Evolutionary conservation across 805 yeast species (phyloP).

Genomic region (Candida alai): DNA sequence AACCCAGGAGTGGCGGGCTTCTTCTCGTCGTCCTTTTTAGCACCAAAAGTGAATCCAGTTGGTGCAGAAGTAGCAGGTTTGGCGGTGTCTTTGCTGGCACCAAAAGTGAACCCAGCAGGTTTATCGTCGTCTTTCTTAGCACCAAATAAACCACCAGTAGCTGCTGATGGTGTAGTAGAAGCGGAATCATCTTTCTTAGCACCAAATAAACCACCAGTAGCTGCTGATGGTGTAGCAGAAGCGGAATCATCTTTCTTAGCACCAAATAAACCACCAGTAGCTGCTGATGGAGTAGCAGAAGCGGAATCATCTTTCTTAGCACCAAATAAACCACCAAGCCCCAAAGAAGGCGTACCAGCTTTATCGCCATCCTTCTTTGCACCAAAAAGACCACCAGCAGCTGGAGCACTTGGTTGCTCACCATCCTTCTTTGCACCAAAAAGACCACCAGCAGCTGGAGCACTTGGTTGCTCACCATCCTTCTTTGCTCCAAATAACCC

Average conservation of each 20-base stretch:
- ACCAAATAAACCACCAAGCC: constrained; percentile 12
- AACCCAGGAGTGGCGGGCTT: constrained; percentile 17
- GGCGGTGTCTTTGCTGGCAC: constrained; percentile 20
- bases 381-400: constrained; percentile 16
- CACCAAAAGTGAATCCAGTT: constrained; percentile 14
- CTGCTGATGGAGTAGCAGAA: constrained; percentile 4
- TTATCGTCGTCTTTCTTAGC: constrained; percentile 14
- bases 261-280: constrained; percentile 12
- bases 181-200: constrained; percentile 11
- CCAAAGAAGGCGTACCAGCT: constrained; percentile 1
- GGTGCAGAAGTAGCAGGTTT: constrained; percentile 14
- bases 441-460: constrained; percentile 16
- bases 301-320: constrained; percentile 13
- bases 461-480: no score
- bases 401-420: constrained; percentile 8
- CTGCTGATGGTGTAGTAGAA: constrained; percentile 7
- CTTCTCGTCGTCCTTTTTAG: constrained; percentile 14
- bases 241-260: constrained; percentile 9
- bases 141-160: constrained; percentile 11
- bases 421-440: constrained; percentile 16
- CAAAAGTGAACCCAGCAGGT: constrained; percentile 19
- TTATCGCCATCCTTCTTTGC: constrained; percentile 10
- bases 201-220: constrained; percentile 12
- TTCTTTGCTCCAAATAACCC: constrained; percentile 20
- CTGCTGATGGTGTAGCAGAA: constrained; percentile 8